These are phyloP conservation scores for Meripilus lineatus DNA, from an alignment of 1,284 basidiomycete species.

Conservation along the genomic window DNA sequence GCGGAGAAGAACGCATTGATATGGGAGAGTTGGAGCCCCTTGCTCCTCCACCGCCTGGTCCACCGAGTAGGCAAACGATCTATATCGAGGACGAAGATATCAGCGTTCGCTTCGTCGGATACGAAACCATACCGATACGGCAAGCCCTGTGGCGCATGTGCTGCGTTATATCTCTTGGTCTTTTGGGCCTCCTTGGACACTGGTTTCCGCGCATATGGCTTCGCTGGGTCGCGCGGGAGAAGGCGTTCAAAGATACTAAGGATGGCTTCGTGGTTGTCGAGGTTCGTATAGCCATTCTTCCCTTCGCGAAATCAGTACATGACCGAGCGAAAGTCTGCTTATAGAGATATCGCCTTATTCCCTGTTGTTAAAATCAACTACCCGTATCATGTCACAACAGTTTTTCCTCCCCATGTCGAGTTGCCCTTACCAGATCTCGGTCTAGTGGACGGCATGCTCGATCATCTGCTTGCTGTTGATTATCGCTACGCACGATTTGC, in stretches of 20 bases:
- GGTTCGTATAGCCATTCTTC: constrained; percentile 43
- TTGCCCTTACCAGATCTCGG: constrained; percentile 10
- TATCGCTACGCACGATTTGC: constrained; percentile 92
- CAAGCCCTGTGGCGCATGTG: constrained; percentile 69
- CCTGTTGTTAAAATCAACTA: constrained; percentile 67
- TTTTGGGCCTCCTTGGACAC: constrained; percentile 80
- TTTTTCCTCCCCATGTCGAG: constrained; percentile 48
- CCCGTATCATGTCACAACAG: constrained; percentile 72
- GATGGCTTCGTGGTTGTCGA: constrained; percentile 85
- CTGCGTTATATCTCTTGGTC: constrained; percentile 72
- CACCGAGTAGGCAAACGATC: constrained; percentile 82
- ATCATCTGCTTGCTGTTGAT: constrained; percentile 59
- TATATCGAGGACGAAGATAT: constrained; percentile 91
- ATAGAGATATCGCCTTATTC: constrained; percentile 78
- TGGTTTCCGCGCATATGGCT: constrained; percentile 95
- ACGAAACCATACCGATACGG: constrained; percentile 65
- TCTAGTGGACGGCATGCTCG: constrained; percentile 35
- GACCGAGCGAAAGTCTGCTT: constrained; percentile 56
- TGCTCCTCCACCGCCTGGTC: constrained; percentile 66
- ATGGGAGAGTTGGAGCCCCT: constrained; percentile 62
- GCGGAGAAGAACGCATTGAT: constrained; percentile 75
- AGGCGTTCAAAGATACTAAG: constrained; percentile 72
- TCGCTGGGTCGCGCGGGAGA: constrained; percentile 80
- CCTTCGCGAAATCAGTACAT: constrained; percentile 9
- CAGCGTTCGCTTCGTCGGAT: constrained; percentile 88